Percentiles rank a stretch among this genome's conserved stretches.
phyloP scores from a whole-genome alignment of 2,329 filamentous ascomycete genomes.

The Aspergillus aculeatinus region DNA sequence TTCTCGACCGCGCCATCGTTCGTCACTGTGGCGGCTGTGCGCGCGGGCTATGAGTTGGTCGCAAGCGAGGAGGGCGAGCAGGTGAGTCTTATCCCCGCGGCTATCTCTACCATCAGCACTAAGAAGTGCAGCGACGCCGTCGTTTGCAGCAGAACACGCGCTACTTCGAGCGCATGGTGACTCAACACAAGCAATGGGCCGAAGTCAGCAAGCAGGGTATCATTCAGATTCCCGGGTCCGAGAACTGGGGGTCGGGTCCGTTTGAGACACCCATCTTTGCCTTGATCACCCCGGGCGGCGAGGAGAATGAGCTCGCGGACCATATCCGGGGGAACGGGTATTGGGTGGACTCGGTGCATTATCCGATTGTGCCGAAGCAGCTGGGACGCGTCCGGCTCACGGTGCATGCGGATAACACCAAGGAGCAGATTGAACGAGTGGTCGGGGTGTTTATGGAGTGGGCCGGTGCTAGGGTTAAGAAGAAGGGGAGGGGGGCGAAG shows the following conservation, averaged over 20 bases:
- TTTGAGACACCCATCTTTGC: slow-evolving; percentile 9
- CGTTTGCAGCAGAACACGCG: not conserved
- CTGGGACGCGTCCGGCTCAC: slow-evolving; percentile 9
- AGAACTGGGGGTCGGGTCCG: not conserved
- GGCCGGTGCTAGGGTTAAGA: slow-evolving; percentile 17
- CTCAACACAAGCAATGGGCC: not conserved
- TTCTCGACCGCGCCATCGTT: slow-evolving; percentile 11
- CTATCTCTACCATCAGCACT: not conserved
- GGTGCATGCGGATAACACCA: slow-evolving; percentile 11
- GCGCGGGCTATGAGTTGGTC: not conserved
- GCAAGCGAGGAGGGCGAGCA: slow-evolving; percentile 5
- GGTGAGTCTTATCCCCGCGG: not conserved
- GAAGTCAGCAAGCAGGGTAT: not conserved
- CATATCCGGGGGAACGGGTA: not conserved
- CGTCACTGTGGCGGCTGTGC: slow-evolving; percentile 6
- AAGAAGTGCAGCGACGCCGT: not conserved
- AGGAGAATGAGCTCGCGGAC: not conserved
- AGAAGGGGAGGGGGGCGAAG: slow-evolving; percentile 45
- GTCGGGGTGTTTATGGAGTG: slow-evolving; percentile 6
- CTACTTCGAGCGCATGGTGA: slow-evolving; percentile 1
- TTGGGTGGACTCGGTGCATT: slow-evolving; percentile 1
- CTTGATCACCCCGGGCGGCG: not conserved
- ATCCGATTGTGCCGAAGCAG: slow-evolving; percentile 5
- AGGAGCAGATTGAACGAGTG: slow-evolving; percentile 3
- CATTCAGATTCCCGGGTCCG: not conserved